Percentiles rank a stretch among this genome's conserved stretches.
phyloP scores from a whole-genome alignment of 352 stramenopile species.

The Phytophthora pseudosyringae region DNA sequence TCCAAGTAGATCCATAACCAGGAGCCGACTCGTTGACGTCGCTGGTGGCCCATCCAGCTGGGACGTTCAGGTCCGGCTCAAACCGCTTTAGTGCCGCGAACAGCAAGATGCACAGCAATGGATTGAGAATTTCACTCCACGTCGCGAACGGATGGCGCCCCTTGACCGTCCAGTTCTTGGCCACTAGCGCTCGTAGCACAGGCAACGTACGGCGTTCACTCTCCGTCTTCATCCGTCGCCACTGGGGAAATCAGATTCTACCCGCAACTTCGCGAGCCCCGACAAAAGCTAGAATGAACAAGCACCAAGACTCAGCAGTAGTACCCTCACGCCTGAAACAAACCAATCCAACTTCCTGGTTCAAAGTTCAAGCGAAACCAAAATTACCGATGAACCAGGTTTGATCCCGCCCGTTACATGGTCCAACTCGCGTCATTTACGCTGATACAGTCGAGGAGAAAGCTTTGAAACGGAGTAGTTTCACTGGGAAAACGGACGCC shows the following conservation, averaged over 20 bases:
- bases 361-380: neutral
- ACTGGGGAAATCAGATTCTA: neutral
- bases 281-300: slow-evolving; percentile 6
- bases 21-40: slow-evolving; percentile 41
- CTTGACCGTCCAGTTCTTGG: slow-evolving; percentile 84
- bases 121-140: slow-evolving; percentile 69
- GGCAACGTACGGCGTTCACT: neutral
- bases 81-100: slow-evolving; percentile 73
- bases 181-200: slow-evolving; percentile 53
- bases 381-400: neutral
- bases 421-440: neutral
- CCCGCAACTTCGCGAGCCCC: neutral
- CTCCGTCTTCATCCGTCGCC: slow-evolving; percentile 4
- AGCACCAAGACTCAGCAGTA: neutral
- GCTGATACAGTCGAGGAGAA: neutral
- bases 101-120: slow-evolving; percentile 75
- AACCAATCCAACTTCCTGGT: neutral
- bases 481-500: slow-evolving; percentile 18
- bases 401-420: neutral
- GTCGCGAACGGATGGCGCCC: slow-evolving; percentile 66
- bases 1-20: slow-evolving; percentile 46
- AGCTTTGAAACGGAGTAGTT: slow-evolving; percentile 14
- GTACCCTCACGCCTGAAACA: neutral
- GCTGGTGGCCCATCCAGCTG: slow-evolving; percentile 52
- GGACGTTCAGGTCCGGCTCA: slow-evolving; percentile 54